A percentile compares a stretch with the other conserved stretches of the same genome.
Conservation (phyloP, 2,329 filamentous ascomycete species). For the Rhynchosporium graminicola region DNA sequence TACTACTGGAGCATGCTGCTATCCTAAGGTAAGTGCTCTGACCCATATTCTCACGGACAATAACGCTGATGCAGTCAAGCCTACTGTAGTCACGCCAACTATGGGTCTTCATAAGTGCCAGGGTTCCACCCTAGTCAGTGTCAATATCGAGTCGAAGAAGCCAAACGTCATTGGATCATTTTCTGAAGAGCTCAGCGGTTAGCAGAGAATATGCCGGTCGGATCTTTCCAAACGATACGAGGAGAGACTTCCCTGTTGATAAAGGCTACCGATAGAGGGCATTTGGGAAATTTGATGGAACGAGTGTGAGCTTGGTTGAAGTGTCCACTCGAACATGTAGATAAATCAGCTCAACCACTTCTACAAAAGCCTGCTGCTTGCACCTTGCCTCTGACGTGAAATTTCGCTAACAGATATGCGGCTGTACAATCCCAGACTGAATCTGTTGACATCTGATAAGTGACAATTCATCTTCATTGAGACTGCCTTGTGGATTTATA, state of each 20-base stretch:
- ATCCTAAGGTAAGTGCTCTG: background rate
- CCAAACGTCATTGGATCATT: background rate
- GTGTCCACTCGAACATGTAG: too few relatives aligned
- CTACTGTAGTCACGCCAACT: constrained; percentile 1
- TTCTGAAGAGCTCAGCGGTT: background rate
- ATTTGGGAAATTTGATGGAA: background rate
- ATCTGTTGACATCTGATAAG: too few relatives aligned
- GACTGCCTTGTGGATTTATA: background rate
- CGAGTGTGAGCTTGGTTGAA: too few relatives aligned
- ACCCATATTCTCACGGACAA: background rate
- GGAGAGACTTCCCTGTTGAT: background rate
- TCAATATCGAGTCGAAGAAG: constrained; percentile 6
- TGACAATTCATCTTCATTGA: background rate
- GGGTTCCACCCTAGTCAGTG: background rate
- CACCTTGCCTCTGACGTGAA: background rate
- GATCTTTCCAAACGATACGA: background rate
- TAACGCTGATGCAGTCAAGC: background rate
- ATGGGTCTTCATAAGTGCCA: constrained; percentile 6
- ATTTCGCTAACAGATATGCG: background rate
- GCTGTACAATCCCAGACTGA: background rate
- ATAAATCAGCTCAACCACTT: too few relatives aligned
- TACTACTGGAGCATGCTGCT: constrained; percentile 6
- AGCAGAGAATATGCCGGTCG: background rate
- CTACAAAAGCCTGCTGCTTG: too few relatives aligned
- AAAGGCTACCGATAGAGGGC: background rate